A percentile compares a stretch with the other conserved stretches of the same genome.
phyloP scores from a whole-genome alignment of 2,329 filamentous ascomycete species.

The Apiospora hydei region DNA sequence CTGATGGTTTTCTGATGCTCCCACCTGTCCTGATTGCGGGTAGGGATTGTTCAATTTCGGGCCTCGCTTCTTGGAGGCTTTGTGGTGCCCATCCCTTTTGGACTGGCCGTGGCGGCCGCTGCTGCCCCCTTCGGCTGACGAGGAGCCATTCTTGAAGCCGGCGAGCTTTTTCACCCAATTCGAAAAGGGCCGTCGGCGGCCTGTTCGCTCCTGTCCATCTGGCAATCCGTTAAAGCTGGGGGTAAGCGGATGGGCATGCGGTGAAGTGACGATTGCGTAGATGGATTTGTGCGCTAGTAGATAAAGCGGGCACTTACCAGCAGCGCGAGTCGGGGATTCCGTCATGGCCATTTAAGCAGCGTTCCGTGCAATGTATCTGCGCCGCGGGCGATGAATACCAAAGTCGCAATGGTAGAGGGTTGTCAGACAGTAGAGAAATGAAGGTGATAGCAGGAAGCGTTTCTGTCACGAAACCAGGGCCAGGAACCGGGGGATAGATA shows the following conservation, averaged over 20 bases:
- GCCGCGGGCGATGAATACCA: background rate
- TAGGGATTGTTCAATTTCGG: conserved; percentile 89
- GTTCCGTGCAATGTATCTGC: background rate
- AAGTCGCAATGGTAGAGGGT: background rate
- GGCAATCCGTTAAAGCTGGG: conserved; percentile 35
- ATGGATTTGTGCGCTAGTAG: conserved; percentile 12
- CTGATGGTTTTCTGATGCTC: conserved; percentile 45
- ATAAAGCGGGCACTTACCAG: conserved; percentile 34
- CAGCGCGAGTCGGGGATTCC: conserved; percentile 36
- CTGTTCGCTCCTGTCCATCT: conserved; percentile 70
- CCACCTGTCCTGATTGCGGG: conserved; percentile 75
- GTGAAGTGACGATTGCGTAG: conserved; percentile 3
- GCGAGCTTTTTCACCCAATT: conserved; percentile 94
- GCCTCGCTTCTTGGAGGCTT: conserved; percentile 62
- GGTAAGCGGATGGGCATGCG: background rate
- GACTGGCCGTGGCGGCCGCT: conserved; percentile 46
- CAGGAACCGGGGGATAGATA: conserved; percentile 5
- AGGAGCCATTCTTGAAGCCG: conserved; percentile 77
- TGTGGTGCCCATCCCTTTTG: conserved; percentile 51
- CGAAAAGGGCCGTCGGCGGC: conserved; percentile 84
- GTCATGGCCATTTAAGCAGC: conserved; percentile 39
- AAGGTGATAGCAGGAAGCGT: background rate
- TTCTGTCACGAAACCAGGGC: conserved; percentile 1
- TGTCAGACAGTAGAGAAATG: background rate
- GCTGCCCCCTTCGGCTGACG: conserved; percentile 61